Evolutionary conservation across 768 basidiomycete species (phyloP).

Genomic region (Gymnopilus junonius): DNA sequence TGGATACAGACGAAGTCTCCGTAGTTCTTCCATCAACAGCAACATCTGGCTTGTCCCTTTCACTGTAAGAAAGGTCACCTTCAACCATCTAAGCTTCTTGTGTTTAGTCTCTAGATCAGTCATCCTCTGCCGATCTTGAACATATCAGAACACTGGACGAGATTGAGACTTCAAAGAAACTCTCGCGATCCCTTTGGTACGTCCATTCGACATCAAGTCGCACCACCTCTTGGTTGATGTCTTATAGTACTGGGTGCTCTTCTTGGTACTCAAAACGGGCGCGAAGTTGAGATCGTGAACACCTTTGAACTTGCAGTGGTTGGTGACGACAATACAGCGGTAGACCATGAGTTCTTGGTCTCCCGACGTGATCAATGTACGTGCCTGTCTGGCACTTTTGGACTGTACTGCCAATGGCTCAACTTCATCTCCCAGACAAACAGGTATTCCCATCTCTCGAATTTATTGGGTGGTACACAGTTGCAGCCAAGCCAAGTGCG

Average conservation of each 20-base stretch:
- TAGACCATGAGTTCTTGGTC: constrained; percentile 83
- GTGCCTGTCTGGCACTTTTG: constrained; percentile 10
- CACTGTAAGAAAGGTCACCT: constrained; percentile 55
- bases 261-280: constrained; percentile 90
- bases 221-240: constrained; percentile 7
- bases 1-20: constrained; percentile 80
- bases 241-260: constrained; percentile 86
- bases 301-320: constrained; percentile 88
- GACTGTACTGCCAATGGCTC: not conserved
- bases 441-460: constrained; percentile 98
- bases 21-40: constrained; percentile 76
- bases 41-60: constrained; percentile 73
- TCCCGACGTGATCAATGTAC: constrained; percentile 88
- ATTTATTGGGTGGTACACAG: constrained; percentile 97
- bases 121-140: constrained; percentile 97
- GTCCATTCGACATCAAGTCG: constrained; percentile 19
- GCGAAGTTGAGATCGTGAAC: constrained; percentile 97
- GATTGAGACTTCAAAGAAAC: constrained; percentile 76
- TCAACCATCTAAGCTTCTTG: not conserved
- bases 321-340: constrained; percentile 50
- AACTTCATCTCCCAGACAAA: constrained; percentile 65
- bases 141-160: constrained; percentile 93
- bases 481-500: constrained; percentile 74
- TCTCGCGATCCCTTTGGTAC: constrained; percentile 67
- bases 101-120: constrained; percentile 47